Base-by-base conservation (phyloP, 495 filamentous ascomycete genomes). In the Xylaria venustula region DNA sequence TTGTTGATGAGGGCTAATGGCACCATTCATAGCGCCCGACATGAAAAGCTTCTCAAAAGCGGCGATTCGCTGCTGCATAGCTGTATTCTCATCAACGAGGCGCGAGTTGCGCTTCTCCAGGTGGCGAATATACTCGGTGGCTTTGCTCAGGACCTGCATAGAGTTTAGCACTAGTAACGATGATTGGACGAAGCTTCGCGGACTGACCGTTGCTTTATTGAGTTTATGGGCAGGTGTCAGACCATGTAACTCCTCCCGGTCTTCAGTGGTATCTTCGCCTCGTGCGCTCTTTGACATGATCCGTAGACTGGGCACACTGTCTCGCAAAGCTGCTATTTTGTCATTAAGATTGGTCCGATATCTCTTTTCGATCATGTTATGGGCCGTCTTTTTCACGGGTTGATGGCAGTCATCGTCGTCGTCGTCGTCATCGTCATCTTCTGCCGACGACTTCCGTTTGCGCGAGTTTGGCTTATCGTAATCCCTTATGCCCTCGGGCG, bases 341-440 rank as follows among this genome's bases (percentile, higher is more conserved):
- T 97, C 93, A 64, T 97, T 97, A 54, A 98, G 77, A 68, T 98
- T 98, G 19, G 88, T 95, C 60, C 93, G 87, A 72, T 98, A 98
- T 58, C 93, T 81, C 77, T 97, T 97, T 74, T 98, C 93, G 59
- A 98, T 96, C 82, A 96, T 92, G 68, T 97, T 97, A 71, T 98
- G 93, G 17, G 93, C 90, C 45, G 92, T 93, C 79, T 96, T 97
- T 80, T 96, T 96, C 9, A 91, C 83, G 1, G 92, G 90, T 37
- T 88, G 87, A 41, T 89, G 85, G 68, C 85, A 84, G 7, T 79
- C 81, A 23, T 79, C 75, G 11, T 80, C 80, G 30, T 79, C 75
- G 3, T 80, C 78, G 30, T 82, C 81, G 7, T 79, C 74, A 3
- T 77, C 77, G 22, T 74, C 65, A 12, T 83, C 83, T n/a, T n/a